Evolutionary conservation across 192 early-diverging fungal species (phyloP), one percentile per base, ranked within the genome.

Genomic region (Radiomyces spectabilis): DNA sequence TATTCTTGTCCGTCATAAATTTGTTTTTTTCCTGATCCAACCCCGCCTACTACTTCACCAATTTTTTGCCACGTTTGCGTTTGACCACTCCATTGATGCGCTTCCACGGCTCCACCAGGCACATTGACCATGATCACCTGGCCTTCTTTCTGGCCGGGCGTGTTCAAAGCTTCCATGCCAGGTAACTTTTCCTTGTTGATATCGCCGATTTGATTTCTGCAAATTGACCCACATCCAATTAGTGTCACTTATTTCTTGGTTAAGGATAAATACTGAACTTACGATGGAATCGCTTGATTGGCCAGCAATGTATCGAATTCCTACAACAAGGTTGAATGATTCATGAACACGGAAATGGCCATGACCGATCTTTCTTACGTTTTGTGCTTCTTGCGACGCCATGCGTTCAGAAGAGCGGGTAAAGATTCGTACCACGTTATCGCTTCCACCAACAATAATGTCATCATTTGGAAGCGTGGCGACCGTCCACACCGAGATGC

Each of bases 401-500:
- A 71, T 35, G 6, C 92, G 84, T 34, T 84, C 80, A 1, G 50
- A 12, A 4, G 57, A 57, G 7, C 79, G 71, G 0, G 93, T 88
- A 65, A 94, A 99, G 1, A 98, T 63, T 10, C 91, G 84, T 1
- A 91, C 80, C 29, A 77, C 52, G 4, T 86, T 82, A 74, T 98
- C 93, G 52, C 86, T 92, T 12, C 84, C 75, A 8, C 89, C 92
- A 33, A 85, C 92, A 9, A 82, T 75, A 41, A 94, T 81, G 41
- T 97, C 87, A 21, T 88, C 92, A 57, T 95, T 92, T 6, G 78
- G 76, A 19, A 93, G 63, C 1, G 69, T 57, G 0, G 81, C 70
- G 2, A 97, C 87, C 15, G 82, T 80, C 97, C 97, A 99, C 8
- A 98, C 91, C 5, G 94, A 95, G 8, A 84, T 81, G 24, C 91